Evolutionary conservation across 352 stramenopile genomes (phyloP), one percentile per base, ranked within the genome.

Genomic region (Phytophthora fragariaefolia): DNA sequence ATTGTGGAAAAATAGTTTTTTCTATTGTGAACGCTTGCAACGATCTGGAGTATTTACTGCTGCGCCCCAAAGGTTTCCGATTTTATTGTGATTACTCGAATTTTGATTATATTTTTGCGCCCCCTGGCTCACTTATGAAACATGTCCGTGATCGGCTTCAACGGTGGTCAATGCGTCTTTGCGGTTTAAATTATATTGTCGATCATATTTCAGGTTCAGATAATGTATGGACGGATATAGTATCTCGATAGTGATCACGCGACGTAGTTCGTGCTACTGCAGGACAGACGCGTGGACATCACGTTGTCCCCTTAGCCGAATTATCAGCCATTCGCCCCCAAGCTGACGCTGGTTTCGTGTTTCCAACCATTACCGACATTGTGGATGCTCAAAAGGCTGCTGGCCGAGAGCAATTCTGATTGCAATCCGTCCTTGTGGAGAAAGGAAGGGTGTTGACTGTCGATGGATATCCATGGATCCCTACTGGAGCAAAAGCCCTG

Each of bases 131-230:
- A 0, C 20, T 62, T 6, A 62, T 47, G 20, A 53, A 46, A 4
- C 42, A 54, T 9, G 55, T 53, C 3, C n/a, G 55, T 24, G 50
- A 48, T 5, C 27, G 54, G 3, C 32, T 79, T 0, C 50, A 59
- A 6, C 62, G 58, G 2, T 79, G 66, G 66, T 43, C 62, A 0
- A 60, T 66, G 32, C 34, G 40, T 0, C 28, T 73, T 3, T 49
- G 24, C 22, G 57, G 36, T 0, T 28, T 66, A 0, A 58, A 47
- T 23, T 76, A 79, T 23, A 23, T 40, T 0, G 74, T 74, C 13
- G 49, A 71, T 6, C 66, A 71, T 22, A 65, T 66, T 15, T 12
- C 36, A 1, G 62, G 61, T 1, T 17, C 36, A 4, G 17, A 63
- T 8, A 68, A 68, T 6, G 0, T 68, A 5, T 63, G 51, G 42